Conservation (phyloP, 169 alveolate genomes). For the Perkinsus marinus region DNA sequence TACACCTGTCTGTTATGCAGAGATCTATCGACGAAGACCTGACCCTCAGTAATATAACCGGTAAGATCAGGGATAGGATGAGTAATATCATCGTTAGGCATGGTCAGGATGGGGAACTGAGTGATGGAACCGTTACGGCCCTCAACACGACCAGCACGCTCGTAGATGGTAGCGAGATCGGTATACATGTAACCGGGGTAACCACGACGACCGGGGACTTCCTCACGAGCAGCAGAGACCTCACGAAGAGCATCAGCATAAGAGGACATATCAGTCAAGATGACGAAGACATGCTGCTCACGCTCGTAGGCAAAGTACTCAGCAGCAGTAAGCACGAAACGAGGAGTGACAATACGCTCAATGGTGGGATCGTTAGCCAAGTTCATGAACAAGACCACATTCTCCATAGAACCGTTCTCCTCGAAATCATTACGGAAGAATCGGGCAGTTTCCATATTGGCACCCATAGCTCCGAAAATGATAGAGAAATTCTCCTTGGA, state of each 20-base stretch:
- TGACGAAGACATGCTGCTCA: constrained; percentile 94
- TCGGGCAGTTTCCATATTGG: constrained; percentile 97
- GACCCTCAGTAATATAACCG: constrained; percentile 81
- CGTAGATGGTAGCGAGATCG: constrained; percentile 96
- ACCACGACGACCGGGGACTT: constrained; percentile 99
- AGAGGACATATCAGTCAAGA: constrained; percentile 97
- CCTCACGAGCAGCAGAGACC: constrained; percentile 99
- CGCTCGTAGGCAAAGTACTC: constrained; percentile 97
- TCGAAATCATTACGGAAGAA: constrained; percentile 98
- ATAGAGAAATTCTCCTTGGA: constrained; percentile 97
- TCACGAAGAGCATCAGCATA: constrained; percentile 99
- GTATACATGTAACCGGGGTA: constrained; percentile 99
- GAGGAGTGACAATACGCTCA: constrained; percentile 95
- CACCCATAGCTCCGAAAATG: constrained; percentile 99
- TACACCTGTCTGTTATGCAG: constrained; percentile 91
- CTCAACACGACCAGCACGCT: constrained; percentile 98
- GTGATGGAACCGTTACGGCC: constrained; percentile 94
- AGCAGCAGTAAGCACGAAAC: constrained; percentile 87
- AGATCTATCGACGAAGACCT: constrained; percentile 94
- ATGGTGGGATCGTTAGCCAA: constrained; percentile 99
- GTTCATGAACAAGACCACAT: constrained; percentile 94
- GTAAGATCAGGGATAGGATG: constrained; percentile 85
- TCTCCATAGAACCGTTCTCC: constrained; percentile 98
- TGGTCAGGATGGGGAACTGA: constrained; percentile 96
- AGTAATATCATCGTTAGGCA: constrained; percentile 98